phyloP scores from a whole-genome alignment of 768 basidiomycete species.

The Chalciporus sphaerocephalus region DNA sequence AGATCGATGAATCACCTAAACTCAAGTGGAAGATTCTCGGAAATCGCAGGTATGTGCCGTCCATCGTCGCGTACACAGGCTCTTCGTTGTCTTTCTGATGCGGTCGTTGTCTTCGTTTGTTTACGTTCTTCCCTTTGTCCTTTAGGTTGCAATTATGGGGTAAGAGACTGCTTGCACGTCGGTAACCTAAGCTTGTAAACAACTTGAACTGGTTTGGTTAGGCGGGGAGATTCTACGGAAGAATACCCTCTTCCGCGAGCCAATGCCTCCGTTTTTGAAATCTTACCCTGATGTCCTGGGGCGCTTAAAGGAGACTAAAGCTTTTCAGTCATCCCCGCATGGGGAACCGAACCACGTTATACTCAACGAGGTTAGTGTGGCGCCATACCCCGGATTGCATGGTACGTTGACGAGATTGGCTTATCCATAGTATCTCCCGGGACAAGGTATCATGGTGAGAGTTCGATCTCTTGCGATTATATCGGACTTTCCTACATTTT shows the following conservation, averaged over 20 bases:
- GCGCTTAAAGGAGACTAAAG: constrained; percentile 61
- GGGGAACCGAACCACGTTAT: constrained; percentile 82
- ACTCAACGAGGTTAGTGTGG: constrained; percentile 65
- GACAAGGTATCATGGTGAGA: constrained; percentile 89
- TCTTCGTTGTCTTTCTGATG: background rate
- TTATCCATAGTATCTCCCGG: constrained; percentile 63
- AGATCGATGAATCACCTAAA: constrained; percentile 79
- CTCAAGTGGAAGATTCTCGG: constrained; percentile 71
- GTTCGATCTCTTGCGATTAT: constrained; percentile 9
- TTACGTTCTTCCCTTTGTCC: background rate
- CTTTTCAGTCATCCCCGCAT: constrained; percentile 61
- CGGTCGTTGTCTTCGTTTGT: background rate
- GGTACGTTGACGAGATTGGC: constrained; percentile 13
- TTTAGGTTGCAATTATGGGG: constrained; percentile 72
- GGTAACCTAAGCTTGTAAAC: constrained; percentile 1
- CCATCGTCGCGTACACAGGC: constrained; percentile 1
- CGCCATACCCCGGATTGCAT: constrained; percentile 2
- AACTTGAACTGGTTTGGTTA: constrained; percentile 22
- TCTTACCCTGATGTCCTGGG: constrained; percentile 71
- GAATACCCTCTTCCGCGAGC: constrained; percentile 62
- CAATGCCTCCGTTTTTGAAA: constrained; percentile 66
- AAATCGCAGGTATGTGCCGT: constrained; percentile 9
- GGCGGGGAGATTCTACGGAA: constrained; percentile 74
- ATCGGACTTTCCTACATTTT: constrained; percentile 1
- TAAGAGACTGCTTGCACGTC: constrained; percentile 25